phyloP scores from a whole-genome alignment of 768 basidiomycete species.

The Lentinula sp. region DNA sequence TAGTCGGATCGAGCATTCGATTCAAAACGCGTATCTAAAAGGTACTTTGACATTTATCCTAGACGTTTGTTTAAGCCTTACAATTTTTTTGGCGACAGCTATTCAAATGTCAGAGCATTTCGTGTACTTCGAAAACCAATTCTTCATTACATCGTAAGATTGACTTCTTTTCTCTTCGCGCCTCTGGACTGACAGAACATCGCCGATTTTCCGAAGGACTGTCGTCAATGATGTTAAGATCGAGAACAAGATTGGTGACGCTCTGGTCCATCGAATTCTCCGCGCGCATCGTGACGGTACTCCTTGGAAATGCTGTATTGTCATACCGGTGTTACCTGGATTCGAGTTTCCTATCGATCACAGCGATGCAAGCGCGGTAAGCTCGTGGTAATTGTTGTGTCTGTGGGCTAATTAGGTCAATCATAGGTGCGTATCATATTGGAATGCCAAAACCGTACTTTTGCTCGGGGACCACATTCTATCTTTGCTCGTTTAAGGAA shows the following conservation, averaged over 20 bases:
- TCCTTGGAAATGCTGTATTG: conserved; percentile 88
- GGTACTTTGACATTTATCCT: conserved; percentile 35
- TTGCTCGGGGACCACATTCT: conserved; percentile 84
- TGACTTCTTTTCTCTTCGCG: background rate
- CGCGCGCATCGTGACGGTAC: conserved; percentile 76
- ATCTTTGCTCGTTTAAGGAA: conserved; percentile 83
- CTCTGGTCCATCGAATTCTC: conserved; percentile 85
- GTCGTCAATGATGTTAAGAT: conserved; percentile 77
- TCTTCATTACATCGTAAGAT: conserved; percentile 82
- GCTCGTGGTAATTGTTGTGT: conserved; percentile 19
- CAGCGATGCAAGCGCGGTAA: conserved; percentile 84
- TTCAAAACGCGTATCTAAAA: conserved; percentile 91
- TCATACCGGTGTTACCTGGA: conserved; percentile 90
- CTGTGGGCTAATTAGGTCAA: background rate
- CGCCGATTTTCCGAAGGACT: conserved; percentile 44
- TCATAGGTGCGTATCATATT: conserved; percentile 85
- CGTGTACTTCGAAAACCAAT: conserved; percentile 96
- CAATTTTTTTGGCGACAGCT: conserved; percentile 36
- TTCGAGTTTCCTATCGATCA: conserved; percentile 93
- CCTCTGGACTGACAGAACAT: background rate
- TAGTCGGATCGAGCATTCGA: conserved; percentile 80
- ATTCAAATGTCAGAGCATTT: conserved; percentile 95
- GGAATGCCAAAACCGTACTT: conserved; percentile 90
- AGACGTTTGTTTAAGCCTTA: background rate
- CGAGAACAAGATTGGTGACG: conserved; percentile 94